Conservation (phyloP, 139 green algal genomes). For the Tetratostichococcus sp. region DNA sequence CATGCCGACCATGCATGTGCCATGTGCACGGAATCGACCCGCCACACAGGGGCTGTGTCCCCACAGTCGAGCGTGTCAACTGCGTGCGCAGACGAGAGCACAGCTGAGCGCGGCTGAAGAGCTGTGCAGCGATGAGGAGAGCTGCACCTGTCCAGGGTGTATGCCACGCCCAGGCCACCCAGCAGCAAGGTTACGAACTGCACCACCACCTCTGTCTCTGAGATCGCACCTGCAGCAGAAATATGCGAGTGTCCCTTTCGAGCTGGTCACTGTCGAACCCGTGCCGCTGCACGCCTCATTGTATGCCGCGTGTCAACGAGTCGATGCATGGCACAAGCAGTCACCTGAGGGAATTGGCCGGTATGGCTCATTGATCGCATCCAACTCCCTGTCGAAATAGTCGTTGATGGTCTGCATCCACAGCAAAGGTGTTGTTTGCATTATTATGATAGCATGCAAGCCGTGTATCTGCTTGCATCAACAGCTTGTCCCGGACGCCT, state of each 20-base stretch:
- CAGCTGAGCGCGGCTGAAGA: too few species aligned
- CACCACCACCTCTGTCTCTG: slow-evolving; percentile 71
- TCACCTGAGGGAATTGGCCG: slow-evolving; percentile 94
- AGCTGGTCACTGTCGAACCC: not conserved
- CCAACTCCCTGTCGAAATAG: slow-evolving; percentile 97
- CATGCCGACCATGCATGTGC: too few species aligned
- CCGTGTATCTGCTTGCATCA: too few species aligned
- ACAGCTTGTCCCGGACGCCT: too few species aligned
- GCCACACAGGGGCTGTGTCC: too few species aligned
- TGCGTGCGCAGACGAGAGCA: too few species aligned
- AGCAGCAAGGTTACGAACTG: slow-evolving; percentile 87
- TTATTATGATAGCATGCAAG: too few species aligned
- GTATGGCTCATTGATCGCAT: slow-evolving; percentile 99
- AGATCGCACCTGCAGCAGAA: slow-evolving; percentile 68
- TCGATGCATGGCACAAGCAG: not conserved
- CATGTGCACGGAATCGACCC: too few species aligned
- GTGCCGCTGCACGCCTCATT: too few species aligned
- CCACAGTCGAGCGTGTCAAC: too few species aligned
- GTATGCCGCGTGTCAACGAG: not conserved
- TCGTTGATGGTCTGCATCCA: slow-evolving; percentile 94
- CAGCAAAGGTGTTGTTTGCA: too few species aligned
- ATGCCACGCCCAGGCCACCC: slow-evolving; percentile 77
- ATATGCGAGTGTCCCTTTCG: not conserved
- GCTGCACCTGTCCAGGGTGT: slow-evolving; percentile 70
- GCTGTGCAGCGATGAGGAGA: too few species aligned